These are phyloP conservation scores for Suhomyces vadensis DNA, from an alignment of 805 yeast species.

Conservation along the genomic window DNA sequence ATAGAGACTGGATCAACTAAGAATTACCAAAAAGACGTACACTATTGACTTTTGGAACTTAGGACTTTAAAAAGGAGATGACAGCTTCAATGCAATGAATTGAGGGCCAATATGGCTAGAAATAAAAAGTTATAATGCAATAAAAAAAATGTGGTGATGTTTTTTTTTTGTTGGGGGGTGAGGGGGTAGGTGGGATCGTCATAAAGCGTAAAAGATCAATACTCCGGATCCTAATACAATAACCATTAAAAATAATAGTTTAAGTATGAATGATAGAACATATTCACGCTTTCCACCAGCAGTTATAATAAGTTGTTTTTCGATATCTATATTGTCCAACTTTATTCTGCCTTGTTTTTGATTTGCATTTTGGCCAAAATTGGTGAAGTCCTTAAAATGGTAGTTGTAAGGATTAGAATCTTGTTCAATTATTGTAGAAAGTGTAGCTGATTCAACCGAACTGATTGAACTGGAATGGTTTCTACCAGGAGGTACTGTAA, in stretches of 20 bases:
- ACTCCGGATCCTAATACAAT: conserved; percentile 37
- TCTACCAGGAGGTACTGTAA: conserved; percentile 13
- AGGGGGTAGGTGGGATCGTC: neutral
- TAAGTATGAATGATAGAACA: conserved; percentile 33
- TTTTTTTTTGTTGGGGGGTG: neutral
- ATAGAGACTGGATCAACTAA: too few relatives aligned
- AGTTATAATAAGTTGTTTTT: conserved; percentile 36
- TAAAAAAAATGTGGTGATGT: too few relatives aligned
- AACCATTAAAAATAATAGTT: conserved; percentile 27
- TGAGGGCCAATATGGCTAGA: too few relatives aligned
- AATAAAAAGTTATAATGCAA: too few relatives aligned
- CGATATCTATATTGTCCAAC: conserved; percentile 36
- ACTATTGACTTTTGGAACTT: too few relatives aligned
- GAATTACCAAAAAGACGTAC: too few relatives aligned
- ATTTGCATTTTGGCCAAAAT: neutral
- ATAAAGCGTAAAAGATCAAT: conserved; percentile 38
- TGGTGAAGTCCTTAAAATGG: conserved; percentile 1
- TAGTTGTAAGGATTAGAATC: conserved; percentile 10
- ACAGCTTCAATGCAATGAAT: too few relatives aligned
- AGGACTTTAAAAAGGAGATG: too few relatives aligned
- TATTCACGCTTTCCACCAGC: conserved; percentile 41
- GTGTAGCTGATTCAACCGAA: conserved; percentile 18
- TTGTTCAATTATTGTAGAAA: conserved; percentile 14
- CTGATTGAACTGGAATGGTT: conserved; percentile 26
- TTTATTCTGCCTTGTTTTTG: conserved; percentile 23